Conservation (phyloP, 352 stramenopile species). For the Aphanomyces cochlioides region DNA sequence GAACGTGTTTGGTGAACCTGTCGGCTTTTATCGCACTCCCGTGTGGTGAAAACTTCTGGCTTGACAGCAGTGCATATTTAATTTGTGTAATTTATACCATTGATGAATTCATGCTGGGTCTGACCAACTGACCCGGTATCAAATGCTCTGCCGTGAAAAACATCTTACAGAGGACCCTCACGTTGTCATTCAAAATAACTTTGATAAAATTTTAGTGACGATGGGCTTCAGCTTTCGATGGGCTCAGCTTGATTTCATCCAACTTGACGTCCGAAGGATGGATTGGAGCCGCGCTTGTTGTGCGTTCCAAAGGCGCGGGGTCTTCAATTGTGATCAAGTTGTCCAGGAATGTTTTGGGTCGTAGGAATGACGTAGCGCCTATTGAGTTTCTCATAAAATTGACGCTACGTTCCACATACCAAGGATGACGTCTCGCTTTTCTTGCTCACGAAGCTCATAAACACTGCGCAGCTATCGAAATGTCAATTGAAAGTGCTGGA, state of each 20-base stretch:
- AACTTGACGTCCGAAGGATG: slow-evolving; percentile 28
- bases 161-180: too few species aligned
- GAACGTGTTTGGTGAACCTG: too few species aligned
- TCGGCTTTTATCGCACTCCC: too few species aligned
- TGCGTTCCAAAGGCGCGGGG: not conserved
- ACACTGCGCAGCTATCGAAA: slow-evolving; percentile 62
- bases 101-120: too few species aligned
- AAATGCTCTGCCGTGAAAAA: too few species aligned
- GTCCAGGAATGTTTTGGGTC: slow-evolving; percentile 55
- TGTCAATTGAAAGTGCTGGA: too few species aligned
- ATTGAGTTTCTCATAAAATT: not conserved
- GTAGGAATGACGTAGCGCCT: slow-evolving; percentile 60
- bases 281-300: not conserved
- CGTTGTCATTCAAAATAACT: too few species aligned
- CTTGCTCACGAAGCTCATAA: slow-evolving; percentile 60
- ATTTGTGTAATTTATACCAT: too few species aligned
- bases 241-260: slow-evolving; percentile 16
- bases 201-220: not conserved
- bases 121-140: too few species aligned
- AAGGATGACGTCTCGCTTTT: slow-evolving; percentile 71
- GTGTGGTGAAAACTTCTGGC: too few species aligned
- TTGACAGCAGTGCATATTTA: too few species aligned
- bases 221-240: slow-evolving; percentile 3
- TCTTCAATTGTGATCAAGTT: slow-evolving; percentile 63
- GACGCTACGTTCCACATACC: slow-evolving; percentile 28